Evolutionary conservation across 1,284 basidiomycete species (phyloP).

Genomic region (Trichosporon sp.): DNA sequence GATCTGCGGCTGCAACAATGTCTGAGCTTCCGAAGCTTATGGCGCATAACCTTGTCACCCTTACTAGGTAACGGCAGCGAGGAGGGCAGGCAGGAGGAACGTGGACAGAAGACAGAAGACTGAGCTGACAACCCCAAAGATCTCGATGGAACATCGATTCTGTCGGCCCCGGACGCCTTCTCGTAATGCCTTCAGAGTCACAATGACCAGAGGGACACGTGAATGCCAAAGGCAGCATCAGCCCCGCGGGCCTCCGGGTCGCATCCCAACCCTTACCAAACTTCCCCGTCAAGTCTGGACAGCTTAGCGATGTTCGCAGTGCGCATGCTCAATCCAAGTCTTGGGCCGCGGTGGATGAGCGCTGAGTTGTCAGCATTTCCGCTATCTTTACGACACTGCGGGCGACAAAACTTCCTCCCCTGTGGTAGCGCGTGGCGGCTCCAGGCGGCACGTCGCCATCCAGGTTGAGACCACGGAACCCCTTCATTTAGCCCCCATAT

Average conservation of each 20-base stretch:
- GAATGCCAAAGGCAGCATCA: too few species aligned
- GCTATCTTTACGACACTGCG: not conserved
- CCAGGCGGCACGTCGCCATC: not conserved
- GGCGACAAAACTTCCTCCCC: not conserved
- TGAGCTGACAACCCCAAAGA: too few species aligned
- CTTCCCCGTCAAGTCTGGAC: not conserved
- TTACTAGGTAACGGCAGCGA: not conserved
- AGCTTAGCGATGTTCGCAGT: not conserved
- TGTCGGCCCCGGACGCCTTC: not conserved
- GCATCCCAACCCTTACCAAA: too few species aligned
- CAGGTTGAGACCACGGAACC: too few species aligned
- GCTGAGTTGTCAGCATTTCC: not conserved
- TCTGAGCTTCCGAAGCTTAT: not conserved
- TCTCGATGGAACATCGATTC: not conserved
- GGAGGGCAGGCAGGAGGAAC: not conserved
- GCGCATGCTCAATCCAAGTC: not conserved
- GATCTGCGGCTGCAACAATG: not conserved
- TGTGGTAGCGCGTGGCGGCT: not conserved
- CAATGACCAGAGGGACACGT: too few species aligned
- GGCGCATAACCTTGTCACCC: not conserved
- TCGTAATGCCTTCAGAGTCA: not conserved
- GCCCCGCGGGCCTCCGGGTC: too few species aligned
- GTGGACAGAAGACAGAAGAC: not conserved
- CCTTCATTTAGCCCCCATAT: too few species aligned
- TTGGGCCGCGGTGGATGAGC: not conserved